phyloP scores from a whole-genome alignment of 805 yeast species.

The Zygoascus tannicola region DNA sequence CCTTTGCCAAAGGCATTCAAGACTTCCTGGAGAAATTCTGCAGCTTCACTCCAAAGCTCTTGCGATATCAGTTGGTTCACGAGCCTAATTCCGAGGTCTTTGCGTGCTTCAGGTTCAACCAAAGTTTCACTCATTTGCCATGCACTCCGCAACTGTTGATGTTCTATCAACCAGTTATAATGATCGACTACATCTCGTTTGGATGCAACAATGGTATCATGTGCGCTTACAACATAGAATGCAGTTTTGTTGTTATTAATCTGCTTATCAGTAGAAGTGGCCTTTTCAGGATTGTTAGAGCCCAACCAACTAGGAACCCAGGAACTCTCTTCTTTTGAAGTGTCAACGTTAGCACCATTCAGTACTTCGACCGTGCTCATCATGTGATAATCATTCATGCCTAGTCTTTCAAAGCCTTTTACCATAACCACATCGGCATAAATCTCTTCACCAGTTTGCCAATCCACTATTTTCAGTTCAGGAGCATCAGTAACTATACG shows the following conservation, averaged over 20 bases:
- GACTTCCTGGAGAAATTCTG: constrained; percentile 38
- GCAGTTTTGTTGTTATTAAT: background rate
- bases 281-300: background rate
- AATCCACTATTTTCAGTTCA: constrained; percentile 62
- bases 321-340: background rate
- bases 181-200: constrained; percentile 64
- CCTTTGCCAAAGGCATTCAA: constrained; percentile 25
- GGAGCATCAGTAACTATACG: constrained; percentile 37
- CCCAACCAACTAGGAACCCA: background rate
- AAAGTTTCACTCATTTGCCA: constrained; percentile 67
- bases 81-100: constrained; percentile 52
- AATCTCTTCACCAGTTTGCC: constrained; percentile 57
- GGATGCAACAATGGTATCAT: constrained; percentile 69
- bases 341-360: background rate
- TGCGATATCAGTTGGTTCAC: constrained; percentile 27
- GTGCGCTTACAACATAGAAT: constrained; percentile 68
- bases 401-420: constrained; percentile 46
- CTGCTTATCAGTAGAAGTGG: background rate
- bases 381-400: constrained; percentile 73
- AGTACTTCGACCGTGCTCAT: constrained; percentile 29
- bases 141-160: constrained; percentile 50
- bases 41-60: constrained; percentile 49
- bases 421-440: constrained; percentile 73
- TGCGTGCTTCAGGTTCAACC: constrained; percentile 40
- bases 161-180: constrained; percentile 59